Base-by-base conservation (phyloP, 768 basidiomycete genomes). In the Tulasnella sp. region DNA sequence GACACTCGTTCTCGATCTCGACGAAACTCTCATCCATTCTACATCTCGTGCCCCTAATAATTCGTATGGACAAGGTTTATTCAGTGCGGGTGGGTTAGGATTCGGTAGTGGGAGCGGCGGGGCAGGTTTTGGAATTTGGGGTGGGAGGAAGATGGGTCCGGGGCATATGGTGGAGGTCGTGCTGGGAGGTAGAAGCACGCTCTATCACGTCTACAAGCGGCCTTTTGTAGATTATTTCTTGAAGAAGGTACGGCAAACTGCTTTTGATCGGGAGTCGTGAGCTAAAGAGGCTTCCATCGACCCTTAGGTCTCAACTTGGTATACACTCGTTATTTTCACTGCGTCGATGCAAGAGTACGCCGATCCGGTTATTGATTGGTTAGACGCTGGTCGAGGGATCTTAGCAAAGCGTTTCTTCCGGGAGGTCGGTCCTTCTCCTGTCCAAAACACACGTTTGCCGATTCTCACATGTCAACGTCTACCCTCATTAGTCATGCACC, bases 311-410 rank as follows among this genome's bases (percentile, higher is more conserved):
- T 95, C 97, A 36, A 85, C 89, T 32, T 99, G 97, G 97, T 99
- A 99, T 81, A 98, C 95, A 1, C 86, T 99, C 73, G 95, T 99
- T 69, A 94, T 99, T 75, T 99, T 96, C 81, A 99, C 97, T 37
- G 97, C 97, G 7, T 98, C 96, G 9, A 94, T 99, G 92, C 91
- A 95, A 78, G 97, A 99, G 81, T 99, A 99, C 79, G 97, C 97
- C 74, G 97, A 99, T 83, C 97, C 97, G 0, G 95, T 99, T 35
- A 99, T 99, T 76, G 97, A 99, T 81, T 99, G 97, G 97, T 83
- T 99, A 69, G 97, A 99, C 78, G 94, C 90, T 70, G 94, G 95
- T 3, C 87, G 94, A 62, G 95, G 95, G 19, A 92, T 98, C 72
- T 86, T 99, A 40, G 87, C 85, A 1, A 90, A 91, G 74, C 88